These are phyloP conservation scores for Botryotinia calthae DNA, from an alignment of 2,329 filamentous ascomycete species.

Conservation along the genomic window DNA sequence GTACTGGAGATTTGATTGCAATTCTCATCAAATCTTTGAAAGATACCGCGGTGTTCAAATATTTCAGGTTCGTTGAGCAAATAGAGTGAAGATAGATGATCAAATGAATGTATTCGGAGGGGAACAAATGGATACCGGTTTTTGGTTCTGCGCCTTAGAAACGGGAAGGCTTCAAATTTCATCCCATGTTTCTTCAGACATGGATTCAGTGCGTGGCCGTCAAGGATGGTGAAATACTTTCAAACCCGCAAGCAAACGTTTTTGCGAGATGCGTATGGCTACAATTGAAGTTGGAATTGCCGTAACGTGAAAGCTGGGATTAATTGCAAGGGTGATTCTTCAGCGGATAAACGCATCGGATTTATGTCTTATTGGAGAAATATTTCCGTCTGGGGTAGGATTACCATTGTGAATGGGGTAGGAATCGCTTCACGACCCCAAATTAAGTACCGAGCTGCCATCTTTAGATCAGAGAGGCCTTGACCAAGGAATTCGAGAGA, in stretches of 20 bases:
- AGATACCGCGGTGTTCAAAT: background rate
- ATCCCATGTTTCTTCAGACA: background rate
- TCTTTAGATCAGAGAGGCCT: background rate
- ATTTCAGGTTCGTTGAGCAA: background rate
- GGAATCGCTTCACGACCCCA: background rate
- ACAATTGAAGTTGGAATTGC: background rate
- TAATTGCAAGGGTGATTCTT: background rate
- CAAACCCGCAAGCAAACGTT: too few relatives aligned
- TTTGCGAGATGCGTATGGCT: background rate
- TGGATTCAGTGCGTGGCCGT: background rate
- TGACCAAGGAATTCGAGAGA: background rate
- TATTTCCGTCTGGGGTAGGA: background rate
- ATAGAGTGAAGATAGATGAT: background rate
- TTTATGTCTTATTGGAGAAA: background rate
- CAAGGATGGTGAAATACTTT: background rate
- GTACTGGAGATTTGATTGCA: background rate
- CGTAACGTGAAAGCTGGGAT: background rate
- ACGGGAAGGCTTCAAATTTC: background rate
- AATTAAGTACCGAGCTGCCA: background rate
- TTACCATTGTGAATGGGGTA: background rate
- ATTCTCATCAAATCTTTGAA: background rate
- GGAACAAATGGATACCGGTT: background rate
- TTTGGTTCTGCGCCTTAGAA: background rate
- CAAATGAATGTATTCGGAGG: background rate
- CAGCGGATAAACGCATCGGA: background rate